phyloP scores from a whole-genome alignment of 1,139 yeast species.

The Pichia sp. region DNA sequence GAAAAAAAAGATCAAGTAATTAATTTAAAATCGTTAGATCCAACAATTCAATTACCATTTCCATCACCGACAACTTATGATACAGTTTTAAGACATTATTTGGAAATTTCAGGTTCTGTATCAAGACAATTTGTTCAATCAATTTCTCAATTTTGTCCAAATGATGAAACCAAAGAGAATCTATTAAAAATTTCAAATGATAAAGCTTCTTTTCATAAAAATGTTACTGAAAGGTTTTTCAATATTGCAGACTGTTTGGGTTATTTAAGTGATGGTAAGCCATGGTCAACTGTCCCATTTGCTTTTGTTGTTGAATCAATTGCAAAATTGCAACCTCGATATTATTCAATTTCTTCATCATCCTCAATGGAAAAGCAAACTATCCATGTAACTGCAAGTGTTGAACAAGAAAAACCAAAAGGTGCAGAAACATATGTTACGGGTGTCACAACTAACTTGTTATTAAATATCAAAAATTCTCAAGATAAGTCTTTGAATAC shows the following conservation, averaged over 20 bases:
- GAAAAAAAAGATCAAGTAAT: conserved; percentile 52
- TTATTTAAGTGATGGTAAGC: conserved; percentile 50
- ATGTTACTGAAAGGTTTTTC: conserved; percentile 52
- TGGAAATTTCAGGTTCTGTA: conserved; percentile 89
- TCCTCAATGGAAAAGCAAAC: conserved; percentile 68
- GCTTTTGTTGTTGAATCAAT: conserved; percentile 76
- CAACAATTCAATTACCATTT: conserved; percentile 59
- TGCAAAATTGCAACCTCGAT: conserved; percentile 85
- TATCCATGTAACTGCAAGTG: conserved; percentile 86
- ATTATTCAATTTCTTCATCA: conserved; percentile 93
- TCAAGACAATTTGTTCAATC: conserved; percentile 81
- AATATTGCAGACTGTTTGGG: conserved; percentile 76
- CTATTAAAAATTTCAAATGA: conserved; percentile 56
- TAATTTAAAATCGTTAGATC: conserved; percentile 64
- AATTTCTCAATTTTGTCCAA: conserved; percentile 81
- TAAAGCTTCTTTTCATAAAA: conserved; percentile 59
- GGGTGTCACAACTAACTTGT: conserved; percentile 89
- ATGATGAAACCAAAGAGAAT: conserved; percentile 46
- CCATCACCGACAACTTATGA: conserved; percentile 91
- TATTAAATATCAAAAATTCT: conserved; percentile 63
- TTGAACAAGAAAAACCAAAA: conserved; percentile 52
- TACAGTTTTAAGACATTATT: conserved; percentile 75
- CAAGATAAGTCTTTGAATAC: conserved; percentile 40
- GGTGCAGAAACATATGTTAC: conserved; percentile 45
- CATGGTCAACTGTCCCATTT: conserved; percentile 79